Percentiles rank a stretch among this genome's conserved stretches.
Evolutionary conservation across 2,329 filamentous ascomycete species (phyloP).

Genomic region (Stemphylium beticola): DNA sequence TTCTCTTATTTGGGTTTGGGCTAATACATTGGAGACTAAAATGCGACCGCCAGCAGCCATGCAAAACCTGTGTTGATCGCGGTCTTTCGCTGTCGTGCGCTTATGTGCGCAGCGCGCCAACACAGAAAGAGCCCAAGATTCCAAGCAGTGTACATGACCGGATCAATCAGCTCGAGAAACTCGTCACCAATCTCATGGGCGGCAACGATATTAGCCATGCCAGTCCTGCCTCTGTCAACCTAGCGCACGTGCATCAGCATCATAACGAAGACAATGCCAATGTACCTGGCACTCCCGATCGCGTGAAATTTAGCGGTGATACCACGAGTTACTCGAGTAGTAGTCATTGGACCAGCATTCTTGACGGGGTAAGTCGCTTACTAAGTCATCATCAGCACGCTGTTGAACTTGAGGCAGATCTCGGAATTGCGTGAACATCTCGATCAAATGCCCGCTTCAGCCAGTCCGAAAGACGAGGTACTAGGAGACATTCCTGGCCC

Average conservation of each 20-base stretch:
- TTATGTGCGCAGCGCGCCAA: slow-evolving; percentile 31
- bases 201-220: slow-evolving; percentile 21
- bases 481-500: slow-evolving; percentile 29
- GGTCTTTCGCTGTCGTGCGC: slow-evolving; percentile 45
- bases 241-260: slow-evolving; percentile 12
- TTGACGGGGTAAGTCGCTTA: slow-evolving; percentile 39
- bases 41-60: slow-evolving; percentile 47
- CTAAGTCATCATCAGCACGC: not conserved
- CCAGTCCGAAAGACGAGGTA: slow-evolving; percentile 20
- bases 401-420: slow-evolving; percentile 25
- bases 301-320: slow-evolving; percentile 37
- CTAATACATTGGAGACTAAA: slow-evolving; percentile 31
- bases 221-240: slow-evolving; percentile 3
- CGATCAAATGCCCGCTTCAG: slow-evolving; percentile 36
- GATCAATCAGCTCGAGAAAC: slow-evolving; percentile 46
- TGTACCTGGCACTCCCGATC: slow-evolving; percentile 33
- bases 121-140: slow-evolving; percentile 29
- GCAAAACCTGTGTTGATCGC: slow-evolving; percentile 45
- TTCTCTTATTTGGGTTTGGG: not conserved
- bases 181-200: slow-evolving; percentile 45
- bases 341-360: slow-evolving; percentile 46
- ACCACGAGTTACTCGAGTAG: slow-evolving; percentile 42
- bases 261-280: slow-evolving; percentile 15
- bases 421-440: slow-evolving; percentile 42
- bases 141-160: slow-evolving; percentile 44